Conservation (phyloP, 2,329 filamentous ascomycete genomes). For the Colletotrichum zoysiae region DNA sequence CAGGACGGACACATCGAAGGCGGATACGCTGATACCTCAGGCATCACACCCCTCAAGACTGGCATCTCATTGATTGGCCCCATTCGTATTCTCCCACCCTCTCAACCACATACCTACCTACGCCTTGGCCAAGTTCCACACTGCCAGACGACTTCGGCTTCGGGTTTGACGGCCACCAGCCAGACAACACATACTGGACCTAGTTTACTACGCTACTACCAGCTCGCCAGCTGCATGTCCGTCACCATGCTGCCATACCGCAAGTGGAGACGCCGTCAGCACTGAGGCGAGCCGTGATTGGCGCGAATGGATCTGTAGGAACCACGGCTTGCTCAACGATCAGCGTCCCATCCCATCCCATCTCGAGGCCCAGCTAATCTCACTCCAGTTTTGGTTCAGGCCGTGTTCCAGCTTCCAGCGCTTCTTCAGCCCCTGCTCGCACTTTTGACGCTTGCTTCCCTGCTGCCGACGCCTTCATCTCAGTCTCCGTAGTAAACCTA, state of each 20-base stretch:
- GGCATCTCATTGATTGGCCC: neutral
- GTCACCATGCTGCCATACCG: slow-evolving; percentile 12
- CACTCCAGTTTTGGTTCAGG: slow-evolving; percentile 22
- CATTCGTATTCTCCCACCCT: neutral
- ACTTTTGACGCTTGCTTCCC: neutral
- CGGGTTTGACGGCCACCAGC: neutral
- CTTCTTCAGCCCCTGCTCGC: slow-evolving; percentile 29
- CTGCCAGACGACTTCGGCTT: neutral
- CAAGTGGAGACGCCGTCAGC: slow-evolving; percentile 19
- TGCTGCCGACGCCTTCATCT: neutral
- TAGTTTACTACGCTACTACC: neutral
- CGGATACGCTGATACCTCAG: slow-evolving; percentile 19
- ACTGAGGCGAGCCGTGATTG: slow-evolving; percentile 38
- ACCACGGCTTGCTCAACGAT: slow-evolving; percentile 18
- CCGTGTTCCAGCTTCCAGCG: slow-evolving; percentile 17
- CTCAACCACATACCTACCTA: neutral
- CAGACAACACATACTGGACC: neutral
- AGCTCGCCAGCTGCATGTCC: slow-evolving; percentile 21
- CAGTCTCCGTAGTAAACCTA: neutral
- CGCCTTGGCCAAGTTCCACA: slow-evolving; percentile 7
- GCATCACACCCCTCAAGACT: neutral
- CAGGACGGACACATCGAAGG: neutral
- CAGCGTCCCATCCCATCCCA: slow-evolving; percentile 7
- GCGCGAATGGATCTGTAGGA: slow-evolving; percentile 14
- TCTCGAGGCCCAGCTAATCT: slow-evolving; percentile 15